These are phyloP conservation scores for Salix exigua DNA, from an alignment of 345 rosid species.

Conservation along the genomic window DNA sequence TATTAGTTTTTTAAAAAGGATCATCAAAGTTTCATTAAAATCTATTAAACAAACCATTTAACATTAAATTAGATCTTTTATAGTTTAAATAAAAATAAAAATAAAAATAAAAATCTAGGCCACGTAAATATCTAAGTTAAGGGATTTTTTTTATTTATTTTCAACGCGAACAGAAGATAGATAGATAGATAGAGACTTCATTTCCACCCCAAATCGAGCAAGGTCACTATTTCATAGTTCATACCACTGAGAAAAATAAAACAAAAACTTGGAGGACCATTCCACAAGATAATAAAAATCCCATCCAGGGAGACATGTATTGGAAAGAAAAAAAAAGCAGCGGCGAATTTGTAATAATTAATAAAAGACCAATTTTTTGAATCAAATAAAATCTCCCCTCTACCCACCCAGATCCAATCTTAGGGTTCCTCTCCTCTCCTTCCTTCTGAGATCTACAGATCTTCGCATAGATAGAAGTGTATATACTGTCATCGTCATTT, in stretches of 20 bases:
- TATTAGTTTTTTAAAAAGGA: no score
- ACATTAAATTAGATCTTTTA: no score
- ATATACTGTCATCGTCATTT: no score
- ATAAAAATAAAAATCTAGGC: no score
- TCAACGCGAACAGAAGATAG: no score
- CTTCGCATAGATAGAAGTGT: not conserved
- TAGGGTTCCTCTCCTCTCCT: conserved; percentile 7
- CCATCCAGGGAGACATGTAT: not conserved
- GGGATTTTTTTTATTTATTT: no score
- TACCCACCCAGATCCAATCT: conserved; percentile 12
- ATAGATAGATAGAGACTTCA: no score
- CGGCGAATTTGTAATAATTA: not conserved
- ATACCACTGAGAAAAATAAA: not conserved
- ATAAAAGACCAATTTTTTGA: not conserved
- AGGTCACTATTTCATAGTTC: not conserved
- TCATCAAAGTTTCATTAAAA: no score
- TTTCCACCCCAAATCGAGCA: no score
- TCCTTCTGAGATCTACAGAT: not conserved
- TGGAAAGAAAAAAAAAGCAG: not conserved
- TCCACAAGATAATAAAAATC: not conserved
- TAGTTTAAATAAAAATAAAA: no score
- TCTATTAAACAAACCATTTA: no score
- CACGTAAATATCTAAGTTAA: no score
- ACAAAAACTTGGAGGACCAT: not conserved
- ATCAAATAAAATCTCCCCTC: not conserved